Evolutionary conservation across 345 rosid genomes (phyloP), one percentile per base, ranked within the genome.

Genomic region (Syzygium aqueum): DNA sequence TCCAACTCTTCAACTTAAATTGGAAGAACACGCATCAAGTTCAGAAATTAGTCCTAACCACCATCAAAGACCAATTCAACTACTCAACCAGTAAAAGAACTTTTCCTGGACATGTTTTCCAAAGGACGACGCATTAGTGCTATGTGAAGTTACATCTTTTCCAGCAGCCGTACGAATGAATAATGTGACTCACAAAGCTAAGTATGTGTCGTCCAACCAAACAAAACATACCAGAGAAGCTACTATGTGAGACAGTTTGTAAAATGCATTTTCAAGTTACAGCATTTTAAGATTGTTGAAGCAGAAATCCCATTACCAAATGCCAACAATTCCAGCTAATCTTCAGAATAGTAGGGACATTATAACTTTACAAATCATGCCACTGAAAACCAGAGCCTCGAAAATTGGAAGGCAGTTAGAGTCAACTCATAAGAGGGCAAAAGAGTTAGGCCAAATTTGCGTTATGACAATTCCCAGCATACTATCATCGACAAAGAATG

Each of bases 1-100:
- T 93, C 98, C 59, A 94, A 91, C 89, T 87, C 91, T 88, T 95
- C 93, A 88, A 59, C 97, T 93, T 89, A 86, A 90, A n/a, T 51
- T 22, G 80, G 57, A 86, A 77, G 51, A 25, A 84, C 19, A 22
- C 8, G 17, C n/a, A 30, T 22, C 21, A 84, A 59, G 43, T 43
- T 51, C 59, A 84, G 73, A 51, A 84, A 84, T 28, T 12, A 84
- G 59, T 84, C 37, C 53, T 9, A 84, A 73, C 49, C 25, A 73
- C 82, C 82, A 37, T 37, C 49, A 73, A 73, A 73, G 82, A 73
- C 82, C 82, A 57, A 67, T 22, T 59, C 61, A 30, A 52, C 22
- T 30, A 52, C 63, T 77, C n/a, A 40, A 67, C 30, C 5, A 17
- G 84, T 51, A 77, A 77, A 27, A n/a, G 83, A 73, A n/a, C 73